Base-by-base conservation (phyloP, 495 filamentous ascomycete genomes). In the Daldinia vernicosa region DNA sequence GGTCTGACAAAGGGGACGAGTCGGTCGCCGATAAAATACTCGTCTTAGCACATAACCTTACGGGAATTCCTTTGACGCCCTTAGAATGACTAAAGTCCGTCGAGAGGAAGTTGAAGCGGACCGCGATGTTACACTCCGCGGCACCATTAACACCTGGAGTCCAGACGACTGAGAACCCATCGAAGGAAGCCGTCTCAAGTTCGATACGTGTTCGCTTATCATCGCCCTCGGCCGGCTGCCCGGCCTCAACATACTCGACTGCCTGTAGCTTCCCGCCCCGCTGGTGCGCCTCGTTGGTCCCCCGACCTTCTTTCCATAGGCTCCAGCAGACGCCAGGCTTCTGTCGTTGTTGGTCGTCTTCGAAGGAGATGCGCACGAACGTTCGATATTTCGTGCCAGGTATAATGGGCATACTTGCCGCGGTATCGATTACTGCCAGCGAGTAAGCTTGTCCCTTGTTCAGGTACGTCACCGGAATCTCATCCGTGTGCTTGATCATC, bases 1-100 rank as follows among this genome's bases (percentile, higher is more conserved):
- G 76, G 6, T 79, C 76, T 3, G 80, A 75, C 6, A 80, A 72
- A 0, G 80, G 74, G 3, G 85, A 77, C 30, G 80, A 81, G 4
- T 83, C 82, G 32, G 79, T 77, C 3, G 85, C 79, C 24, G 86
- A 78, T 0, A 91, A 69, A 15, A 87, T 76, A 54, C 94, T 90
- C 0, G 95, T 98, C 78, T 98, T 97, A 4, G 94, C 88, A 76
- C 95, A 98, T 4, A 99, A 84, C 45, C 95, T 81, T 12, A 99
- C 94, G 0, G 95, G 93, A 61, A 97, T 96, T 17, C 95, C 95
- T 77, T 98, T 98, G 30, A 99, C 95, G 30, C 95, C 95, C 71
- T 99, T 98, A 6, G 95, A 98, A 74, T 97, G 94, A 76, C 94
- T 98, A 76, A 98, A 99, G 75, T 99, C 95, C 12, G 95, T 99